Evolutionary conservation across 805 yeast genomes (phyloP).

Genomic region (Spathaspora girioi): DNA sequence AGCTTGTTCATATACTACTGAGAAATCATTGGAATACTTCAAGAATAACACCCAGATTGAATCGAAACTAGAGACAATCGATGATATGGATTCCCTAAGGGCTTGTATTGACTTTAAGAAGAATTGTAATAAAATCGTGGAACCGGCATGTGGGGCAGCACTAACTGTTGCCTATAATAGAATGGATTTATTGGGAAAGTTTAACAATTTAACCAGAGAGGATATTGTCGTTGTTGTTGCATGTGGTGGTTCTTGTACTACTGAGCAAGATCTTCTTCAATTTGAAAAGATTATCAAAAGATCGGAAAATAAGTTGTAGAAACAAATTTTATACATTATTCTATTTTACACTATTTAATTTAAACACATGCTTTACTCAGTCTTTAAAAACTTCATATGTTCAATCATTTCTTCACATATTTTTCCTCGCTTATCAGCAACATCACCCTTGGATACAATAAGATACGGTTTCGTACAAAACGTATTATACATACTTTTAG

Average conservation of each 20-base stretch:
- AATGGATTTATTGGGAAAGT: conserved; percentile 21
- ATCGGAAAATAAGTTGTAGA: conserved; percentile 9
- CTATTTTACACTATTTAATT: not conserved
- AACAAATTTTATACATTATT: not conserved
- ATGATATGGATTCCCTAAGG: conserved; percentile 54
- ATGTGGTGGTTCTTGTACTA: conserved; percentile 41
- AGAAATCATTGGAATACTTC: conserved; percentile 42
- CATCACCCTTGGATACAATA: conserved; percentile 12
- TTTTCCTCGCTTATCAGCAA: conserved; percentile 16
- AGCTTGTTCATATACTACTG: conserved; percentile 58
- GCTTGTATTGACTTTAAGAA: conserved; percentile 49
- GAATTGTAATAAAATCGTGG: conserved; percentile 51
- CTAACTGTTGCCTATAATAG: conserved; percentile 48
- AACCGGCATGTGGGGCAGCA: conserved; percentile 76
- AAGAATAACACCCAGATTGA: conserved; percentile 9
- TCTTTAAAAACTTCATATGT: conserved; percentile 21
- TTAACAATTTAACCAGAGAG: conserved; percentile 28
- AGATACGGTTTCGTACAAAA: conserved; percentile 23
- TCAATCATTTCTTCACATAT: conserved; percentile 21
- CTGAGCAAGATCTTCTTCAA: conserved; percentile 6
- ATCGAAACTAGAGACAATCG: conserved; percentile 23
- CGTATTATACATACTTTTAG: conserved; percentile 25
- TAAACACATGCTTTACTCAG: not conserved
- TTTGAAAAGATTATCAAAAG: conserved; percentile 7
- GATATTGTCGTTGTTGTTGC: conserved; percentile 52